These are phyloP conservation scores for Fragaria ananassa DNA, from an alignment of 306 rosid genomes.

Conservation along the genomic window DNA sequence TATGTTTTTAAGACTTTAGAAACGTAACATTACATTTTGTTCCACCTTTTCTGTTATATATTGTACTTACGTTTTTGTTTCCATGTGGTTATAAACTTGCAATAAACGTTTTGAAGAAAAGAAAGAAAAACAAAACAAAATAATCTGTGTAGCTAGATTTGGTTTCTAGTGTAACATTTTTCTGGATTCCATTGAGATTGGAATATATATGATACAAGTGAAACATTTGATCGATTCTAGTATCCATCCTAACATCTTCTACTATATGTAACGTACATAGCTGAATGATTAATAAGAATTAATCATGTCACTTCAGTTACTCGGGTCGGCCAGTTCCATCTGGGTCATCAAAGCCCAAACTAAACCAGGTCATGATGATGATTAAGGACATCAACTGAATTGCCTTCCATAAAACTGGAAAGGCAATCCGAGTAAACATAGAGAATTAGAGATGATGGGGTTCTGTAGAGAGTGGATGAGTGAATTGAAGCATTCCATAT, in stretches of 20 bases:
- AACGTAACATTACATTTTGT: background rate
- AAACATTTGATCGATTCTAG: background rate
- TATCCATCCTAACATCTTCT: background rate
- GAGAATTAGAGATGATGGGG: background rate
- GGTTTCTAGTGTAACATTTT: background rate
- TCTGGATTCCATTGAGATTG: background rate
- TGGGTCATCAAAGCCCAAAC: background rate
- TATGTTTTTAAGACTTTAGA: background rate
- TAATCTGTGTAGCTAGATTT: background rate
- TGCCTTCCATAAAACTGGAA: background rate
- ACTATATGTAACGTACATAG: too few species aligned
- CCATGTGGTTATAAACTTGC: background rate
- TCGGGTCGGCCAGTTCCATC: too few species aligned
- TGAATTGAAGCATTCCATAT: too few species aligned
- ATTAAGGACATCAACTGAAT: background rate
- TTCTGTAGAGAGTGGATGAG: background rate
- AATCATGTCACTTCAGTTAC: background rate
- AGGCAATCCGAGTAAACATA: too few species aligned
- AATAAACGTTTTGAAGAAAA: too few species aligned
- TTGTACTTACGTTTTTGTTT: background rate
- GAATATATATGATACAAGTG: background rate
- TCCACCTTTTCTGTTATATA: too few species aligned
- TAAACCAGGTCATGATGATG: background rate
- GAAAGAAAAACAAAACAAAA: background rate
- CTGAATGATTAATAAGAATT: background rate